Conservation (phyloP, 306 rosid species). For the Aeschynomene evenia region DNA sequence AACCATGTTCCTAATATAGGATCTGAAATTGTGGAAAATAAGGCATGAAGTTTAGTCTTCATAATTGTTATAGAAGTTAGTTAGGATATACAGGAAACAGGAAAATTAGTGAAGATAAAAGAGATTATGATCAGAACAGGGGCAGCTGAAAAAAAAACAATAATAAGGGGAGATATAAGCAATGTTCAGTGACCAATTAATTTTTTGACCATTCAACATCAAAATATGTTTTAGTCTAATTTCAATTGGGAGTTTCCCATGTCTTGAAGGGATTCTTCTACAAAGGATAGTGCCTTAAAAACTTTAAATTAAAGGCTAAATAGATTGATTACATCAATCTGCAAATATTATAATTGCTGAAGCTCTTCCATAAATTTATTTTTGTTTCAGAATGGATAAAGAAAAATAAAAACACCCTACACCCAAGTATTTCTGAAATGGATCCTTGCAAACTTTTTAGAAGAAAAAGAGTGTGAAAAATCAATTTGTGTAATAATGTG, state of each 20-base stretch:
- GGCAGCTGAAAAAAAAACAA: neutral
- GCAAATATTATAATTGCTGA: neutral
- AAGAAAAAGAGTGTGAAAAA: too few species aligned
- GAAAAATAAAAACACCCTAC: too few species aligned
- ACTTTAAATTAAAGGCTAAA: neutral
- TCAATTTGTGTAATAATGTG: too few species aligned
- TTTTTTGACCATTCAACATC: neutral
- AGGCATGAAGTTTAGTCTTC: neutral
- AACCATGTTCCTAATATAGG: conserved; percentile 93
- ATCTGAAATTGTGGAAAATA: conserved; percentile 43
- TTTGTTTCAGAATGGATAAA: too few species aligned
- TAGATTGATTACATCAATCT: neutral
- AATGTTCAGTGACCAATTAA: neutral
- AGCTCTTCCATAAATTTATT: too few species aligned
- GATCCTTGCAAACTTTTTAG: too few species aligned
- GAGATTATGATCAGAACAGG: neutral
- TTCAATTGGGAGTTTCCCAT: neutral
- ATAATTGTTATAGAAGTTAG: neutral
- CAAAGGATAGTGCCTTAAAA: neutral
- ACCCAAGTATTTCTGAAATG: too few species aligned
- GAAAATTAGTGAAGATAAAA: neutral
- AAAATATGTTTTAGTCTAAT: neutral
- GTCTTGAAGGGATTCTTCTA: neutral
- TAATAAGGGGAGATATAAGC: neutral
- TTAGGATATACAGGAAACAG: neutral